Evolutionary conservation across 2,329 filamentous ascomycete species (phyloP).

Genomic region (Paraphaeosphaeria minitans): DNA sequence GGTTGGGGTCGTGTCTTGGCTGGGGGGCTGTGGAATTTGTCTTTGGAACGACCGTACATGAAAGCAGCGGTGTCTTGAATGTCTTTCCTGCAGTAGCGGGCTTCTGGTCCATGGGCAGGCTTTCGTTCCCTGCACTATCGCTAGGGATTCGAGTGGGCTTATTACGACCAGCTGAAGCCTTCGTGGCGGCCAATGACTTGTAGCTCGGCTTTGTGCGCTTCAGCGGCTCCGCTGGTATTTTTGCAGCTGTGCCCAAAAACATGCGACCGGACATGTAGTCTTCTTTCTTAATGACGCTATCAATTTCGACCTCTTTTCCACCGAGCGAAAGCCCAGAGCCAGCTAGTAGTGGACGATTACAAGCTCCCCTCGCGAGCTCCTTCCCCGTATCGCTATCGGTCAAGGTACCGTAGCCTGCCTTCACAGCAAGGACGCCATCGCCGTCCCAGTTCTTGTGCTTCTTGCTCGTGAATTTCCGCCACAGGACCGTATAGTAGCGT

Average conservation of each 20-base stretch:
- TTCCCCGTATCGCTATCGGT: conserved; percentile 65
- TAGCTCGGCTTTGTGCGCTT: conserved; percentile 23
- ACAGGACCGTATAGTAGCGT: conserved; percentile 53
- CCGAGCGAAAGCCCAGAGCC: conserved; percentile 66
- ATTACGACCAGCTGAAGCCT: conserved; percentile 18
- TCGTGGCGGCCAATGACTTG: conserved; percentile 17
- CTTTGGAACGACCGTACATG: conserved; percentile 57
- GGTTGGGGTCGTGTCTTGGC: conserved; percentile 69
- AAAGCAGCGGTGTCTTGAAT: conserved; percentile 68
- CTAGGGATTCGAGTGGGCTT: conserved; percentile 33
- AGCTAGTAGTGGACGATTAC: conserved; percentile 61
- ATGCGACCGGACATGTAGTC: conserved; percentile 60
- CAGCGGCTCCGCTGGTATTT: conserved; percentile 24
- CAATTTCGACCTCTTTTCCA: conserved; percentile 72
- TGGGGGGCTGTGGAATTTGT: conserved; percentile 55
- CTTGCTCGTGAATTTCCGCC: conserved; percentile 71
- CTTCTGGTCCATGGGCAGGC: conserved; percentile 44
- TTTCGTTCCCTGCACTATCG: conserved; percentile 14
- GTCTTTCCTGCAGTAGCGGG: conserved; percentile 50
- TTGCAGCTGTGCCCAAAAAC: conserved; percentile 44
- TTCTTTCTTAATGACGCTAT: conserved; percentile 63
- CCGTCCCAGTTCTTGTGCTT: conserved; percentile 82
- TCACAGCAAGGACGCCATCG: conserved; percentile 67
- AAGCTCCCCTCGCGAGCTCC: conserved; percentile 64
- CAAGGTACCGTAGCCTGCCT: conserved; percentile 63